A percentile compares a stretch with the other conserved stretches of the same genome.
phyloP scores from a whole-genome alignment of 2,329 filamentous ascomycete species.

The Aureobasidium sp. region DNA sequence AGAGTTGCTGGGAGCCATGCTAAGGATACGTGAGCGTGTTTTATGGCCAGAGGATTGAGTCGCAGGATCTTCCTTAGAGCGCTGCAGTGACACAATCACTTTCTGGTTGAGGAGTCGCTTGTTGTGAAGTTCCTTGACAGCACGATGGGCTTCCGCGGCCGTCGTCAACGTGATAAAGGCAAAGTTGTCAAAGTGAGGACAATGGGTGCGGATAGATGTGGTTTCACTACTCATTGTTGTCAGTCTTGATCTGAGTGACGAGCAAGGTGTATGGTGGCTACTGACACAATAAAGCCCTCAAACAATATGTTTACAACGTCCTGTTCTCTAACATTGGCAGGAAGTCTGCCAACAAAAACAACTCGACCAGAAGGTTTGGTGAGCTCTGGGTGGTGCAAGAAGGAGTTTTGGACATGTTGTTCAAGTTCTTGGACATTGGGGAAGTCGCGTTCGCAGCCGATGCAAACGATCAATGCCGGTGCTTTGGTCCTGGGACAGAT shows the following conservation, averaged over 20 bases:
- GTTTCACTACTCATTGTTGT: not conserved
- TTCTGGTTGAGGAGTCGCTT: not conserved
- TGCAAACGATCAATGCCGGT: not conserved
- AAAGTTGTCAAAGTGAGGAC: not conserved
- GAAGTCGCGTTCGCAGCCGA: slow-evolving; percentile 7
- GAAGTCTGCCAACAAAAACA: slow-evolving; percentile 3
- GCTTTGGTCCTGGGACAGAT: slow-evolving; percentile 5
- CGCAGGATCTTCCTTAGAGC: not conserved
- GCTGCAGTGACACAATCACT: not conserved
- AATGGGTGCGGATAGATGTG: slow-evolving; percentile 9
- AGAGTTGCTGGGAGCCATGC: not conserved
- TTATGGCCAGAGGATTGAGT: not conserved
- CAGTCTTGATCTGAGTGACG: not conserved
- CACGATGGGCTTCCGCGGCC: not conserved
- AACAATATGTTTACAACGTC: slow-evolving; percentile 2
- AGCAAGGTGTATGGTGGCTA: not conserved
- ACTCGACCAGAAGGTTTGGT: not conserved
- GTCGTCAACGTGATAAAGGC: not conserved
- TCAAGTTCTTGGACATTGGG: not conserved
- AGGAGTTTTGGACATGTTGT: slow-evolving; percentile 1
- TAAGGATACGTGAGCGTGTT: not conserved
- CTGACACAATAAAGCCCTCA: not conserved
- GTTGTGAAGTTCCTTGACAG: slow-evolving; percentile 1
- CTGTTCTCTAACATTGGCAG: not conserved
- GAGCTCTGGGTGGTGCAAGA: not conserved